phyloP scores from a whole-genome alignment of 169 alveolate genomes.

The Babesia gibsoni region DNA sequence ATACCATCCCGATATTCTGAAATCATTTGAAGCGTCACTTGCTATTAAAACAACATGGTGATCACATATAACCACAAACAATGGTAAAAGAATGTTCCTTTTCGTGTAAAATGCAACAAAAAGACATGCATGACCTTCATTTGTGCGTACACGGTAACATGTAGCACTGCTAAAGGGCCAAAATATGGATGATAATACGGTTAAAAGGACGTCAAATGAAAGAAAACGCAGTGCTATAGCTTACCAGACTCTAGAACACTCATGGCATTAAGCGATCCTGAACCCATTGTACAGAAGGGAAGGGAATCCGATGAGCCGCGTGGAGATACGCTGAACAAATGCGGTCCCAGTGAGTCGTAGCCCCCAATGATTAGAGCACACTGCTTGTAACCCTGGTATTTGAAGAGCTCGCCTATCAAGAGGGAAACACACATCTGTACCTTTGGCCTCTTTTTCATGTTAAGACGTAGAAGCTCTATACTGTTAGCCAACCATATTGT shows the following conservation, averaged over 20 bases:
- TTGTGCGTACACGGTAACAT: no score
- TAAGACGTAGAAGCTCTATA: slow-evolving; percentile 90
- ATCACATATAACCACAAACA: no score
- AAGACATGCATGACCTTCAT: no score
- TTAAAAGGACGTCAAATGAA: background rate
- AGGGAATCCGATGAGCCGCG: slow-evolving; percentile 90
- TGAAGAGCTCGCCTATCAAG: slow-evolving; percentile 85
- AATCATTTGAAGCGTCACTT: background rate
- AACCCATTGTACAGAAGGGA: slow-evolving; percentile 96
- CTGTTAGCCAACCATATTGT: slow-evolving; percentile 86
- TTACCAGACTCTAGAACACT: slow-evolving; percentile 90
- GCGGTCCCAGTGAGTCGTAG: slow-evolving; percentile 94
- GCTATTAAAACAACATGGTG: no score
- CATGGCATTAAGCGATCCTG: slow-evolving; percentile 97
- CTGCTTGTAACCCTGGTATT: slow-evolving; percentile 94
- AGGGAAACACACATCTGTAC: slow-evolving; percentile 88
- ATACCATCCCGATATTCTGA: slow-evolving; percentile 86
- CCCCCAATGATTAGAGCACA: slow-evolving; percentile 98
- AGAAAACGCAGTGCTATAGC: background rate
- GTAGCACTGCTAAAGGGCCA: no score
- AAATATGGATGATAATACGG: no score
- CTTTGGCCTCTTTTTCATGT: slow-evolving; percentile 86
- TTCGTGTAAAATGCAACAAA: no score
- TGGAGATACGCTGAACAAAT: slow-evolving; percentile 90
- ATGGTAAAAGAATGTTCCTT: no score